These are phyloP conservation scores for Phoma herbarum DNA, from an alignment of 2,329 filamentous ascomycete species.

Conservation along the genomic window DNA sequence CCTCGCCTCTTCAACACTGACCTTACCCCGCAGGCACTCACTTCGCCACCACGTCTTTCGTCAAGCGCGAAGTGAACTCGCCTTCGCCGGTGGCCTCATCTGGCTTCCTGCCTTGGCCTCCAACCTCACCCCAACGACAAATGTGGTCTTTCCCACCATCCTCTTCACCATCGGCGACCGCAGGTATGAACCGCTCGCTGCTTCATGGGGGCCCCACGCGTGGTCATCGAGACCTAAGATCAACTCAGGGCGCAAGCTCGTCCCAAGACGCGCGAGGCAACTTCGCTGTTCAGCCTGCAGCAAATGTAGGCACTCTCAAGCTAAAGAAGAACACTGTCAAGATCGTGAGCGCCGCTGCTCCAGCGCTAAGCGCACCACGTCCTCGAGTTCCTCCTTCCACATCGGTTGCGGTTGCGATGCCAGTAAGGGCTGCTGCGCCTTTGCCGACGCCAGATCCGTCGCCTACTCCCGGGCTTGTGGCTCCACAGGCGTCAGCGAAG, in stretches of 20 bases:
- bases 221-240: background rate
- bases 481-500: conserved; percentile 20
- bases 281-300: conserved; percentile 36
- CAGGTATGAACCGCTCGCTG: conserved; percentile 27
- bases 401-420: background rate
- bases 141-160: background rate
- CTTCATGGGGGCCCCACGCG: conserved; percentile 18
- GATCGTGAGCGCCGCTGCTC: conserved; percentile 31
- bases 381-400: background rate
- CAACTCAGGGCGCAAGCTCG: conserved; percentile 3
- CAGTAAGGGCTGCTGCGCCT: background rate
- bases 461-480: conserved; percentile 14
- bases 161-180: background rate
- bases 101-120: conserved; percentile 15
- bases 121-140: conserved; percentile 17
- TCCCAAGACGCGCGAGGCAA: conserved; percentile 22
- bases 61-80: conserved; percentile 3
- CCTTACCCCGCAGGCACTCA: conserved; percentile 5
- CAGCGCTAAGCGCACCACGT: conserved; percentile 3
- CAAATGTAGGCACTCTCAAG: conserved; percentile 26
- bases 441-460: background rate
- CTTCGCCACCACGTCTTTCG: background rate
- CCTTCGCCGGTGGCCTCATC: background rate
- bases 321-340: conserved; percentile 45
- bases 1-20: conserved; percentile 11